Conservation (phyloP, 345 rosid genomes). For the Sisymbrium irio region DNA sequence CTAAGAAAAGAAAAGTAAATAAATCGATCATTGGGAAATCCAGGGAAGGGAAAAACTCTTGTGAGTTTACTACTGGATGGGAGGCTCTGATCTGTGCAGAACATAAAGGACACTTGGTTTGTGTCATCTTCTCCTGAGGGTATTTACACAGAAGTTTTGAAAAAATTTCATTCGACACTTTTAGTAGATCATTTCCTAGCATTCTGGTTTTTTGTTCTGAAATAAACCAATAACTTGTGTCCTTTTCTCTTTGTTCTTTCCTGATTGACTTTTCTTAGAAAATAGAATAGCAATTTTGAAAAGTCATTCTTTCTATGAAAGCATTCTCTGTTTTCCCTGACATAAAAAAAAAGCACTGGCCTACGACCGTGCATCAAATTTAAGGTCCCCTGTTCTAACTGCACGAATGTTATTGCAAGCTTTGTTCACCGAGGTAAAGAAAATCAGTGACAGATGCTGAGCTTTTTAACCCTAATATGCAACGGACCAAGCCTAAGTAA, state of each 20-base stretch:
- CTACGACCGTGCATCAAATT: background rate
- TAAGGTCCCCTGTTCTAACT: background rate
- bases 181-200: constrained; percentile 17
- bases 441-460: background rate
- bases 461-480: background rate
- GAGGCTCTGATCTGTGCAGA: constrained; percentile 1
- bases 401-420: background rate
- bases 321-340: background rate
- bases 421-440: constrained; percentile 9
- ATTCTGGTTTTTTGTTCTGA: constrained; percentile 1
- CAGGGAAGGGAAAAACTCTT: constrained; percentile 14
- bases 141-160: background rate
- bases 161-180: background rate
- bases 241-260: constrained; percentile 5
- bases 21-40: background rate
- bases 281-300: background rate
- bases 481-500: background rate
- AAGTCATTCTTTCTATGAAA: background rate
- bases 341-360: background rate
- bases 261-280: constrained; percentile 2
- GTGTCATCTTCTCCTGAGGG: background rate
- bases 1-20: constrained; percentile 42
- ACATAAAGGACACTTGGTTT: background rate
- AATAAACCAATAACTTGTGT: constrained; percentile 11
- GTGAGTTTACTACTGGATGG: background rate